Percentiles rank a stretch among this genome's conserved stretches.
These are phyloP conservation scores for Rutstroemia sp. DNA, from an alignment of 2,329 filamentous ascomycete species.

Conservation along the genomic window DNA sequence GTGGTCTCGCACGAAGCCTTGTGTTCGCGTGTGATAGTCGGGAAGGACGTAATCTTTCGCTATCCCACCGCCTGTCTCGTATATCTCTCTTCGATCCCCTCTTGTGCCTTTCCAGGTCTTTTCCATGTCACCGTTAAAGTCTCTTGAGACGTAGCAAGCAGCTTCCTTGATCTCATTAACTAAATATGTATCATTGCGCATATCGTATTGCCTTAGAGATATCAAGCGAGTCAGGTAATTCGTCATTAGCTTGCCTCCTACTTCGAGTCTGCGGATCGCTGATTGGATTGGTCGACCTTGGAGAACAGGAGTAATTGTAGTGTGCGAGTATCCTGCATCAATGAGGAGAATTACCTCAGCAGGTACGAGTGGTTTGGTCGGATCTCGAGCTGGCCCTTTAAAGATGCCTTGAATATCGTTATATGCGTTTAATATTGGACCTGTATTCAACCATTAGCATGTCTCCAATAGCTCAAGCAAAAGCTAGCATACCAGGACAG, in stretches of 20 bases:
- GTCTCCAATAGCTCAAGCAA: neutral
- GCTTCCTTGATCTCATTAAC: slow-evolving; percentile 96
- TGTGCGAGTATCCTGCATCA: slow-evolving; percentile 89
- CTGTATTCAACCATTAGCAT: slow-evolving; percentile 35
- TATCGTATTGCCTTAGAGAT: slow-evolving; percentile 87
- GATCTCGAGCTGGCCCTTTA: slow-evolving; percentile 46
- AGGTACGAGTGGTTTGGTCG: slow-evolving; percentile 42
- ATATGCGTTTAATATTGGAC: slow-evolving; percentile 71
- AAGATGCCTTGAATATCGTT: slow-evolving; percentile 68
- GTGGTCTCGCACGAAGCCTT: slow-evolving; percentile 70
- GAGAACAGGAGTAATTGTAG: slow-evolving; percentile 80
- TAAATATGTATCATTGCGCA: slow-evolving; percentile 87
- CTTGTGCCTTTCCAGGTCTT: slow-evolving; percentile 72
- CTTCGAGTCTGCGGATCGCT: slow-evolving; percentile 75
- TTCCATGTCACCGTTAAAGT: slow-evolving; percentile 75
- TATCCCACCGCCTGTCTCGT: slow-evolving; percentile 45
- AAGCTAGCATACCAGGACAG: slow-evolving; percentile 49
- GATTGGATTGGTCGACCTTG: slow-evolving; percentile 72
- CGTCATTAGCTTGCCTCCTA: slow-evolving; percentile 88
- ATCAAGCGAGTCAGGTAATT: slow-evolving; percentile 88
- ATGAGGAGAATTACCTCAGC: slow-evolving; percentile 81
- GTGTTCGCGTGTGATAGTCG: slow-evolving; percentile 54
- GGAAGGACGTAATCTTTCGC: slow-evolving; percentile 90
- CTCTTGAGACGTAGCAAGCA: slow-evolving; percentile 71
- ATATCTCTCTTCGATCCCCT: slow-evolving; percentile 46